These are phyloP conservation scores for Noccaea caerulescens DNA, from an alignment of 345 rosid species.

Conservation along the genomic window DNA sequence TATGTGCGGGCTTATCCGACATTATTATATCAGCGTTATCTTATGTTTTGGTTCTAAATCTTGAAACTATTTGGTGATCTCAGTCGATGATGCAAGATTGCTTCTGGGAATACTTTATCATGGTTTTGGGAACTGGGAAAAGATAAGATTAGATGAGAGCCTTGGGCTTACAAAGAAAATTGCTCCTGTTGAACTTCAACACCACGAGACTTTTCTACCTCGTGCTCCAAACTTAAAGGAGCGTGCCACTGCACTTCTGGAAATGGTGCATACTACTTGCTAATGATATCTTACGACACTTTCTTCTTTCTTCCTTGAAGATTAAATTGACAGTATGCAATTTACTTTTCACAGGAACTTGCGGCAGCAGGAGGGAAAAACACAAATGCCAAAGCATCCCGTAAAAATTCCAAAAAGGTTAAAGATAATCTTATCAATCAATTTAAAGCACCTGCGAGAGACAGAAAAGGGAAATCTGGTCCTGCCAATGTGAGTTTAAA, in stretches of 20 bases:
- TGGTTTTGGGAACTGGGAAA: slow-evolving; percentile 99
- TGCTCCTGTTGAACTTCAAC: slow-evolving; percentile 98
- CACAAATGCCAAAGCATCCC: slow-evolving; percentile 62
- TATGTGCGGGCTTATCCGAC: slow-evolving; percentile 45
- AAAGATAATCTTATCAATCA: slow-evolving; percentile 56
- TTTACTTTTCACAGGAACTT: slow-evolving; percentile 62
- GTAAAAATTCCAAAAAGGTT: slow-evolving; percentile 73
- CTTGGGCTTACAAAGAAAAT: slow-evolving; percentile 94
- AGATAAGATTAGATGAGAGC: slow-evolving; percentile 86
- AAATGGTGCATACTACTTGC: slow-evolving; percentile 64
- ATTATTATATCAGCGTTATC: slow-evolving; percentile 1
- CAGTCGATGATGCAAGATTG: slow-evolving; percentile 98
- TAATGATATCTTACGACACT: neutral
- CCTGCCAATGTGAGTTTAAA: slow-evolving; percentile 49
- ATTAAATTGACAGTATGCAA: slow-evolving; percentile 20
- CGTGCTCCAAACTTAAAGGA: slow-evolving; percentile 98
- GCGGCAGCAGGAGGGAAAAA: slow-evolving; percentile 80
- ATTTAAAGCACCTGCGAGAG: slow-evolving; percentile 53
- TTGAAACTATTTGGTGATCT: slow-evolving; percentile 22
- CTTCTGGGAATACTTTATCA: slow-evolving; percentile 88
- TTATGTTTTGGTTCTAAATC: slow-evolving; percentile 11
- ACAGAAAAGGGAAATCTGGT: slow-evolving; percentile 60
- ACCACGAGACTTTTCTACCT: slow-evolving; percentile 98
- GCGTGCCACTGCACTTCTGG: slow-evolving; percentile 97
- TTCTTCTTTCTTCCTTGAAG: neutral